These are phyloP conservation scores for Monosporascus sp. DNA, from an alignment of 2,329 filamentous ascomycete species.

Conservation along the genomic window DNA sequence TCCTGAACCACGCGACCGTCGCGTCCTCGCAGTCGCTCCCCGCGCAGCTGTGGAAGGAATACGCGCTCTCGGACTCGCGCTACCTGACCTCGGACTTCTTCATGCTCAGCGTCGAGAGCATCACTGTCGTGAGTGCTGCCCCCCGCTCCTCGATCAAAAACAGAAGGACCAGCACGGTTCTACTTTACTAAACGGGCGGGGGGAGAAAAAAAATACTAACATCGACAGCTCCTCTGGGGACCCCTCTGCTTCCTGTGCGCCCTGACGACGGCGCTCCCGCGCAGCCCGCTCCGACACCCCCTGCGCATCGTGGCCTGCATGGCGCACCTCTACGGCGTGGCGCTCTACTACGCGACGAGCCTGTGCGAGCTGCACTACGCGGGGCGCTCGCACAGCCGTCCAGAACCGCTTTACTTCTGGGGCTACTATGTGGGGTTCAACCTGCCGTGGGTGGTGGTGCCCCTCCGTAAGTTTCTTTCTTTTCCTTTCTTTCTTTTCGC, in stretches of 20 bases:
- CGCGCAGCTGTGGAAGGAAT: constrained; percentile 90
- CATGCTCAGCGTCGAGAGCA: constrained; percentile 79
- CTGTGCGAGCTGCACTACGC: constrained; percentile 39
- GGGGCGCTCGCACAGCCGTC: constrained; percentile 48
- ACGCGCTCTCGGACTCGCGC: constrained; percentile 77
- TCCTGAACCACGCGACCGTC: constrained; percentile 61
- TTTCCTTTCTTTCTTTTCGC: not conserved
- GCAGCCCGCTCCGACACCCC: constrained; percentile 41
- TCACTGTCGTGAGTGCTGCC: constrained; percentile 62
- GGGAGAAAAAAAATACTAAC: not conserved
- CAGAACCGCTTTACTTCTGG: constrained; percentile 58
- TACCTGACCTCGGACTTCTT: constrained; percentile 79
- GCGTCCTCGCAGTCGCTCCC: constrained; percentile 65
- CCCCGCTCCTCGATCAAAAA: no score
- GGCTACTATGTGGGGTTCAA: constrained; percentile 59
- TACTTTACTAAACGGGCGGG: not conserved
- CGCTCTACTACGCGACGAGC: constrained; percentile 57
- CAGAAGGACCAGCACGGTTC: no score
- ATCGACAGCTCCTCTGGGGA: constrained; percentile 47
- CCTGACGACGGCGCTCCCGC: constrained; percentile 33
- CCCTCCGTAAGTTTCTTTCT: constrained; percentile 38
- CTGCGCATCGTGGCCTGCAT: constrained; percentile 46
- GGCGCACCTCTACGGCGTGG: constrained; percentile 56
- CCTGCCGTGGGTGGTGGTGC: constrained; percentile 53
- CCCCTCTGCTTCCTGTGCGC: constrained; percentile 50